Evolutionary conservation across 495 filamentous ascomycete species (phyloP).

Genomic region (Lasiosphaeris hirsuta): DNA sequence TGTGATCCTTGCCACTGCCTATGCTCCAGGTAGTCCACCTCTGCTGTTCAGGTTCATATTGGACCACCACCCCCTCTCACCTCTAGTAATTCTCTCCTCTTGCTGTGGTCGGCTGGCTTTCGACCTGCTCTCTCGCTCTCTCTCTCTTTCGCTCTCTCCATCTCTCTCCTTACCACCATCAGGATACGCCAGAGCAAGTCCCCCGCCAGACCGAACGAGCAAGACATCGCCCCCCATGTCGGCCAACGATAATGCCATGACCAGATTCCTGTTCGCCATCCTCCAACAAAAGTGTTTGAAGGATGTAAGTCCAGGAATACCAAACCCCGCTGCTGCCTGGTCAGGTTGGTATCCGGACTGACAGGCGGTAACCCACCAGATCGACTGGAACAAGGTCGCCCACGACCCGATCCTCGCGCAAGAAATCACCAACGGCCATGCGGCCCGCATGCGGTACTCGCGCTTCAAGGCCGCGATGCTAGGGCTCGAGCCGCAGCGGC

Average conservation of each 20-base stretch:
- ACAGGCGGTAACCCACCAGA: conserved; percentile 38
- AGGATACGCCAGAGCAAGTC: not conserved
- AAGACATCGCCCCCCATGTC: conserved; percentile 35
- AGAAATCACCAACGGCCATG: conserved; percentile 74
- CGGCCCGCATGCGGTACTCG: conserved; percentile 76
- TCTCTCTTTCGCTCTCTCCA: not conserved
- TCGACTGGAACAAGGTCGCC: conserved; percentile 72
- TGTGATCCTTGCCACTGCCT: conserved; percentile 28
- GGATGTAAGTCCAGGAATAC: conserved; percentile 49
- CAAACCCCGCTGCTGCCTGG: no score
- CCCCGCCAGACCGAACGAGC: conserved; percentile 2
- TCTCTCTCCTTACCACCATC: not conserved
- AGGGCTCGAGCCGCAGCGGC: conserved; percentile 38
- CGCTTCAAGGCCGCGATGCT: conserved; percentile 55
- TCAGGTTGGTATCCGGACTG: not conserved
- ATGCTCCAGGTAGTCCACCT: conserved; percentile 9
- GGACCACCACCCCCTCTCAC: conserved; percentile 13
- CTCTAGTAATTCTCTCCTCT: conserved; percentile 10
- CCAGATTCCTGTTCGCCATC: conserved; percentile 70
- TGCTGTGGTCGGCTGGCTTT: conserved; percentile 26
- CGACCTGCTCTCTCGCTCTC: conserved; percentile 10
- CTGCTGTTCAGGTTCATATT: conserved; percentile 25
- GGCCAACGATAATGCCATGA: conserved; percentile 49
- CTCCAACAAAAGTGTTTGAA: conserved; percentile 73
- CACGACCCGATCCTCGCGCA: conserved; percentile 46